Evolutionary conservation across 2,329 filamentous ascomycete species (phyloP).

Genomic region (Colletotrichum lupini): DNA sequence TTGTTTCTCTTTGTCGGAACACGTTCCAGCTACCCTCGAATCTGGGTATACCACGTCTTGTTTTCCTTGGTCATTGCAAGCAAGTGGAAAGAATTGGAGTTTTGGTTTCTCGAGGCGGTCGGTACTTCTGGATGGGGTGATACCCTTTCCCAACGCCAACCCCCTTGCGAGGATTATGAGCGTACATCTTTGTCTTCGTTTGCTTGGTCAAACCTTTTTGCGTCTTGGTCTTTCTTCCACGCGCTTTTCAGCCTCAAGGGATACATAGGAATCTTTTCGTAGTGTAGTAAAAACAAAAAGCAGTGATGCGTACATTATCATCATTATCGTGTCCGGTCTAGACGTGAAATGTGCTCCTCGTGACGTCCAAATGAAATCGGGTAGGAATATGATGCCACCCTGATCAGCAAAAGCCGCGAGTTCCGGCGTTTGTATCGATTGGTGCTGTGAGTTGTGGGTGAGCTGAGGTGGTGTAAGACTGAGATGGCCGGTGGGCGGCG

Average conservation of each 20-base stretch:
- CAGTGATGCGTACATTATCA: background rate
- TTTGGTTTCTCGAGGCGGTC: background rate
- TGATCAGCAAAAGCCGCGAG: background rate
- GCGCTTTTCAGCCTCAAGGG: background rate
- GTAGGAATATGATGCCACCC: background rate
- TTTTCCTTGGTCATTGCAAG: constrained; percentile 7
- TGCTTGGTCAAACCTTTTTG: background rate
- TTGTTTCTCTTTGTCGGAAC: background rate
- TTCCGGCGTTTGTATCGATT: background rate
- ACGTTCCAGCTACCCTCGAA: background rate
- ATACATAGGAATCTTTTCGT: background rate
- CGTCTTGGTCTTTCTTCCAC: background rate
- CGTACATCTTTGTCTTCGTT: background rate
- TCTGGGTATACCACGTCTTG: background rate
- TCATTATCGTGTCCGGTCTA: background rate
- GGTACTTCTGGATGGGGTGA: background rate
- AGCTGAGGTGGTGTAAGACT: background rate
- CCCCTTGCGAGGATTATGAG: background rate
- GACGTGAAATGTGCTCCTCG: background rate
- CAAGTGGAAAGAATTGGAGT: background rate
- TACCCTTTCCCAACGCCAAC: background rate
- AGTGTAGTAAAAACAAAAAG: background rate
- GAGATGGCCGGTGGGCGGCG: background rate
- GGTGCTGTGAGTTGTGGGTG: no score
- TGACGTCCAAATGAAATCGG: background rate